Evolutionary conservation across 2,329 filamentous ascomycete genomes (phyloP), one percentile per base, ranked within the genome.

Genomic region (Colletotrichum cereale): DNA sequence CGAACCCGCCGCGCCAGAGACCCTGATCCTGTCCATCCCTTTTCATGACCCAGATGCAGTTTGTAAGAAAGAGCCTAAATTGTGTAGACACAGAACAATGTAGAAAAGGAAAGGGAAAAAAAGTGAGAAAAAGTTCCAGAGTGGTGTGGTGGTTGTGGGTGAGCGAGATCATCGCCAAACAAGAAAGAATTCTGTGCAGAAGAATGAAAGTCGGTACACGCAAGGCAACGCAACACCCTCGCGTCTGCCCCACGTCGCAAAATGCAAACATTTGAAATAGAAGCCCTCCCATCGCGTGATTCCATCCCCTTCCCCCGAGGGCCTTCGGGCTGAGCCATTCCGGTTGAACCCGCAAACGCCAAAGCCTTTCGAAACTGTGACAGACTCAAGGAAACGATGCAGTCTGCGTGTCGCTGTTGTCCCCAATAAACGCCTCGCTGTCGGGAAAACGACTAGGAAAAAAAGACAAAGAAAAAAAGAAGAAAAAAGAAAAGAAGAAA

Each of bases 341-440:
- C 48, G 55, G 50, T 38, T 24, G 42, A 55, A 56, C 31, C 66
- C 53, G 40, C 62, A 44, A 72, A 72, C 70, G 70, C 70, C 70
- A n/a, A 56, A 56, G 24, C 34, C 53, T 61, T 26, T 66, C 38
- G 21, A 34, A 24, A 26, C 66, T 47, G n/a, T 31, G n/a, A 29
- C 42, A 64, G 38, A 72, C 66, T 71, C 60, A 72, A 72, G 70
- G 70, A 71, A 72, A 66, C 47, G 67, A 66, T 72, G 70, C 70
- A 72, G 66, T 72, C 70, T 72, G 70, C 70, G 66, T 72, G 53
- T 71, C 55, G 61, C 67, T 71, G 66, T 70, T 66, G 40, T 69
- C 58, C 66, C 70, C 66, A 50, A 26, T 47, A 44, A 72, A 72
- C 70, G 70, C 70, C 70, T 72, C 70, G 70, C 70, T 72, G 55